Percentiles rank a stretch among this genome's conserved stretches.
Evolutionary conservation across 192 early-diverging fungal species (phyloP).

Genomic region (Chytriomyces hyalinus): DNA sequence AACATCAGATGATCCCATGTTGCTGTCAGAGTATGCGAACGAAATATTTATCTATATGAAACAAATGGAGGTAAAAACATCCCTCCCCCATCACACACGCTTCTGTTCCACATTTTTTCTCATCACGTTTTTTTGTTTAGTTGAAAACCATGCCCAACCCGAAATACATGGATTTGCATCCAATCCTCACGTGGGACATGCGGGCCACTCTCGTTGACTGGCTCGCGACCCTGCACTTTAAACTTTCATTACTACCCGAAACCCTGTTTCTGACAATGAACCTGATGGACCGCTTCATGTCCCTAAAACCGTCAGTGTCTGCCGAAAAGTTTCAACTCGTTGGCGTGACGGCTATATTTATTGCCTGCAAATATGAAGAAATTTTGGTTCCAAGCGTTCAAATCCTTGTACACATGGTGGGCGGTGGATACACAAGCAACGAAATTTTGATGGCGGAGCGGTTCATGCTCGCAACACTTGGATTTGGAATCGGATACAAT

Average conservation of each 20-base stretch:
- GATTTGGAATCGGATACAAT: slow-evolving; percentile 79
- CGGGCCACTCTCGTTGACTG: slow-evolving; percentile 84
- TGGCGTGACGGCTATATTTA: slow-evolving; percentile 77
- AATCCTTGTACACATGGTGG: slow-evolving; percentile 80
- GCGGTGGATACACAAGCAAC: slow-evolving; percentile 55
- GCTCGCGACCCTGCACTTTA: slow-evolving; percentile 78
- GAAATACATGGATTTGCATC: slow-evolving; percentile 57
- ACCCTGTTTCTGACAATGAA: slow-evolving; percentile 89
- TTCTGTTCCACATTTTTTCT: not conserved
- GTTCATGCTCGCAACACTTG: slow-evolving; percentile 76
- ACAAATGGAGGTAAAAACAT: slow-evolving; percentile 57
- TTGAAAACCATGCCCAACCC: slow-evolving; percentile 27
- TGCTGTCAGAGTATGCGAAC: slow-evolving; percentile 64
- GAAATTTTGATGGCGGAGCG: slow-evolving; percentile 87
- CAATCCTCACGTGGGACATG: slow-evolving; percentile 83
- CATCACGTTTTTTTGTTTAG: not conserved
- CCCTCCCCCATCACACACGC: not conserved
- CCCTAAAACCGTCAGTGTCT: slow-evolving; percentile 67
- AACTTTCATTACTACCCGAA: slow-evolving; percentile 58
- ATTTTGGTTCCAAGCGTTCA: slow-evolving; percentile 73
- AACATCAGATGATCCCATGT: slow-evolving; percentile 16
- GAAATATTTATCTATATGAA: slow-evolving; percentile 70
- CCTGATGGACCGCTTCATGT: slow-evolving; percentile 87
- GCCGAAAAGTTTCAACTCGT: slow-evolving; percentile 84
- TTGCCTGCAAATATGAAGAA: slow-evolving; percentile 93